These are phyloP conservation scores for Aspergillus neotritici DNA, from an alignment of 2,329 filamentous ascomycete genomes.

Conservation along the genomic window DNA sequence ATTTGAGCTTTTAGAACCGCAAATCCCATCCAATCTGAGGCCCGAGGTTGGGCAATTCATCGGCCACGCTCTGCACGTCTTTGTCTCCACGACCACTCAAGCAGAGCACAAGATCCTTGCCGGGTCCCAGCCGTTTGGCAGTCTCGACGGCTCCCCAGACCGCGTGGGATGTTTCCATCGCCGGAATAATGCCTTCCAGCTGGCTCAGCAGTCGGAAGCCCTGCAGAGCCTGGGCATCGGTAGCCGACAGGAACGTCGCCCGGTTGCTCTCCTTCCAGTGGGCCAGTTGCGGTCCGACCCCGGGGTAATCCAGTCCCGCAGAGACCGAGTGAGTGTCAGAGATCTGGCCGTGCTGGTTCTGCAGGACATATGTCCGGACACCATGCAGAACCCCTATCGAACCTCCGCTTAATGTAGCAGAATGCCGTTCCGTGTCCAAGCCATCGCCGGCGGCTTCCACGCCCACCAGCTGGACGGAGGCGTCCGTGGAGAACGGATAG, in stretches of 20 bases:
- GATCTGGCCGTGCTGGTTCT: constrained; percentile 86
- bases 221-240: constrained; percentile 77
- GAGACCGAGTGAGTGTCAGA: constrained; percentile 87
- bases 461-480: constrained; percentile 74
- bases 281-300: constrained; percentile 84
- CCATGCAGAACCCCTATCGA: constrained; percentile 91
- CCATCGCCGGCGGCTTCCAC: constrained; percentile 93
- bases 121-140: constrained; percentile 81
- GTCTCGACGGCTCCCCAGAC: constrained; percentile 79
- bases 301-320: constrained; percentile 89
- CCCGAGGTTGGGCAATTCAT: constrained; percentile 76
- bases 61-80: constrained; percentile 93
- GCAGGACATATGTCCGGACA: constrained; percentile 86
- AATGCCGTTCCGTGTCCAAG: constrained; percentile 71
- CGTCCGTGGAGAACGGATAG: constrained; percentile 80
- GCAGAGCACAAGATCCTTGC: constrained; percentile 83
- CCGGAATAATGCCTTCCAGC: constrained; percentile 92
- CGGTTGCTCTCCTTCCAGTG: constrained; percentile 83
- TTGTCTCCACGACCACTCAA: constrained; percentile 89
- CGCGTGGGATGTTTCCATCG: constrained; percentile 85
- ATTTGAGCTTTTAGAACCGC: background rate
- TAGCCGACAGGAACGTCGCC: constrained; percentile 80
- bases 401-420: constrained; percentile 75
- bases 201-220: constrained; percentile 79
- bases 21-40: constrained; percentile 68